Conservation (phyloP, 1,139 yeast species). For the Candida dubliniensis region DNA sequence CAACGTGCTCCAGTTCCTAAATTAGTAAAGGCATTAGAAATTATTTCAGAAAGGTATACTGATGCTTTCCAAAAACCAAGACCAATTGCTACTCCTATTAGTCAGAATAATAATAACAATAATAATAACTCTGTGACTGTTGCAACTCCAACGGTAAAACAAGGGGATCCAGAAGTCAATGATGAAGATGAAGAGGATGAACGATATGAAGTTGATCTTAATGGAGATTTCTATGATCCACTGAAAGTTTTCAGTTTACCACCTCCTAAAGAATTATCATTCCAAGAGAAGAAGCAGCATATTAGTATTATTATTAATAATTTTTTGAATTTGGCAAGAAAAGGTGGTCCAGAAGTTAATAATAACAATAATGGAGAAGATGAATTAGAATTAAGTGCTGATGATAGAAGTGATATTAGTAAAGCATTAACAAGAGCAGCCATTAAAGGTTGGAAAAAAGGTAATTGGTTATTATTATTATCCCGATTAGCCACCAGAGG, state of each 20-base stretch:
- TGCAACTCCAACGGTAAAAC: background rate
- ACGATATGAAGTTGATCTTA: constrained; percentile 40
- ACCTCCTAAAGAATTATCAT: constrained; percentile 50
- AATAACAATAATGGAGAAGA: constrained; percentile 29
- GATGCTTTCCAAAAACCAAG: constrained; percentile 21
- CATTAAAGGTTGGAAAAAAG: constrained; percentile 62
- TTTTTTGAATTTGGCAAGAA: constrained; percentile 49
- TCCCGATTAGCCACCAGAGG: constrained; percentile 84
- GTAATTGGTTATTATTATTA: constrained; percentile 76
- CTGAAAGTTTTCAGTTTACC: constrained; percentile 57
- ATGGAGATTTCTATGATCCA: constrained; percentile 35
- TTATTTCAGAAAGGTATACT: constrained; percentile 61
- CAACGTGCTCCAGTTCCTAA: constrained; percentile 51
- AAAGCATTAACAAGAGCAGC: constrained; percentile 54
- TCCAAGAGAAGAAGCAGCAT: constrained; percentile 54
- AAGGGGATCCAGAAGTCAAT: constrained; percentile 5
- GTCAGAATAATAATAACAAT: background rate
- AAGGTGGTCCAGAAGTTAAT: constrained; percentile 20
- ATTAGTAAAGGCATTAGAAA: constrained; percentile 66
- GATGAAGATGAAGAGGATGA: constrained; percentile 19
- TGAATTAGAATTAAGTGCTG: constrained; percentile 13
- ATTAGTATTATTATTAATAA: constrained; percentile 52
- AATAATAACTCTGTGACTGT: constrained; percentile 2
- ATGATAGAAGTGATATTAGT: constrained; percentile 22
- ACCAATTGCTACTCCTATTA: constrained; percentile 1